Evolutionary conservation across 2,329 filamentous ascomycete genomes (phyloP).

Genomic region (Albophoma yamanashiensis): DNA sequence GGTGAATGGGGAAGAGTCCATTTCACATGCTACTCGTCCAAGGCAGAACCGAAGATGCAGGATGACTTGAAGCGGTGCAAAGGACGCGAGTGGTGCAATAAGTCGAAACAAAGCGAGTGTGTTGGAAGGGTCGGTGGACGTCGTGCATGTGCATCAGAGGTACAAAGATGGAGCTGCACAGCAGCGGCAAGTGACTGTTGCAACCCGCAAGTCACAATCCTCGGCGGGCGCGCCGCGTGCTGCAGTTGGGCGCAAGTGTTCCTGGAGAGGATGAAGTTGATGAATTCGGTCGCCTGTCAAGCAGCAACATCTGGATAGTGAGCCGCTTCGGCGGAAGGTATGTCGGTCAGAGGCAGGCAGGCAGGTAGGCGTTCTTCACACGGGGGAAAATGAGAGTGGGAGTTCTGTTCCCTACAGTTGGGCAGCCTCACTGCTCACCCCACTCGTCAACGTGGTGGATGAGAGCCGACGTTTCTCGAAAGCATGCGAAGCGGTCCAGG

Average conservation of each 20-base stretch:
- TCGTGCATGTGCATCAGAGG: neutral
- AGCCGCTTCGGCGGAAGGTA: neutral
- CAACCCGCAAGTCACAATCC: neutral
- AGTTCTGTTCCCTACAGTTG: neutral
- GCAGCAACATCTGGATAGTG: neutral
- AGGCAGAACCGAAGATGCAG: neutral
- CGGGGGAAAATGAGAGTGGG: neutral
- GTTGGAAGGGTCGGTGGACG: neutral
- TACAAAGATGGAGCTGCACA: neutral
- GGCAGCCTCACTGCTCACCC: neutral
- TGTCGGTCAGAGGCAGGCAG: neutral
- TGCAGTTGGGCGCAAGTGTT: neutral
- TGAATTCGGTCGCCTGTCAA: neutral
- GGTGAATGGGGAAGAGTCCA: conserved; percentile 1
- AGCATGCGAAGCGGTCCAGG: neutral
- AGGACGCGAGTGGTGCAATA: neutral
- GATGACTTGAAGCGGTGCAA: neutral
- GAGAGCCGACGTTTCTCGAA: neutral
- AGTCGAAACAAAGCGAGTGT: neutral
- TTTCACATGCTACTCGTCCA: neutral
- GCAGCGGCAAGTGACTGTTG: neutral
- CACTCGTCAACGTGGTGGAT: neutral
- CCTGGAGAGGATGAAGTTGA: neutral
- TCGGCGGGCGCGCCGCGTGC: neutral
- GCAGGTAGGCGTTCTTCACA: neutral